phyloP scores from a whole-genome alignment of 2,329 filamentous ascomycete genomes.

The Mycosphaerella sp. region DNA sequence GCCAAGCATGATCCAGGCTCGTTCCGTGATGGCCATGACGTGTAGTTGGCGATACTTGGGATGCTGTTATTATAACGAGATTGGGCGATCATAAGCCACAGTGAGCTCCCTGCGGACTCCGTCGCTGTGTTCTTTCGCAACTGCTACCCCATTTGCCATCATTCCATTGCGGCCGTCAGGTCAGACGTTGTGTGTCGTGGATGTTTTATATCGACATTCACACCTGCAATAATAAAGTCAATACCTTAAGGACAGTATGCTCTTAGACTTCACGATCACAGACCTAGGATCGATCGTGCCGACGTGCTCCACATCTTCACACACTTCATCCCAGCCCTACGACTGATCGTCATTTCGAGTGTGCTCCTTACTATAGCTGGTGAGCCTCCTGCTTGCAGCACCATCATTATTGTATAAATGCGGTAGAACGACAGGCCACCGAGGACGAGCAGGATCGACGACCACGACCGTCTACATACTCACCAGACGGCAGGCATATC shows the following conservation, averaged over 20 bases:
- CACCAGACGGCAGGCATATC: conserved; percentile 6
- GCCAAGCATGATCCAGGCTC: neutral
- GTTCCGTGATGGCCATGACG: neutral
- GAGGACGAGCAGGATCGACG: neutral
- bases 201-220: neutral
- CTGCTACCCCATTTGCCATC: too few relatives aligned
- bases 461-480: conserved; percentile 5
- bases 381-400: neutral
- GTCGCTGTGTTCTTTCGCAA: neutral
- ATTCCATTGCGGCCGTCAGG: neutral
- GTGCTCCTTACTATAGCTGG: neutral
- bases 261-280: neutral
- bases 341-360: neutral
- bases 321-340: neutral
- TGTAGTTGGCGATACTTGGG: neutral
- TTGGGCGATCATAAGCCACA: neutral
- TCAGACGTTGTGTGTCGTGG: conserved; percentile 1
- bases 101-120: neutral
- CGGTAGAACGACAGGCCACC: neutral
- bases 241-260: neutral
- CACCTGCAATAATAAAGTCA: neutral
- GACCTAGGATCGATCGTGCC: neutral
- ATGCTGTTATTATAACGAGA: neutral
- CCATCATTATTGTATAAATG: neutral
- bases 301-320: neutral